Percentiles rank a stretch among this genome's conserved stretches.
Evolutionary conservation across 495 filamentous ascomycete genomes (phyloP).

Genomic region (Talaromyces ruber): DNA sequence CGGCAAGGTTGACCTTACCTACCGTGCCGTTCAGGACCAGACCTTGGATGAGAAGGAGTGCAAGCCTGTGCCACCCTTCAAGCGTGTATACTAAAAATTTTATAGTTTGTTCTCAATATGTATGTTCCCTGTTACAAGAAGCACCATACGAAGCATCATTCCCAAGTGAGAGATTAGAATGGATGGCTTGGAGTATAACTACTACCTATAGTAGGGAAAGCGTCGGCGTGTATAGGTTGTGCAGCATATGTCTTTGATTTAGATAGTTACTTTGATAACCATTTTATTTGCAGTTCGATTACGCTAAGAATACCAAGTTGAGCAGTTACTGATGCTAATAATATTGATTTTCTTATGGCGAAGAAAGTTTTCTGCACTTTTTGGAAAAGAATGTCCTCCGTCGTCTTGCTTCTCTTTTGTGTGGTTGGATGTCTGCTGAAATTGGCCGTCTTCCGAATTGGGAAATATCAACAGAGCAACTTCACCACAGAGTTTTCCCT

Average conservation of each 20-base stretch:
- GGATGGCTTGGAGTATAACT: neutral
- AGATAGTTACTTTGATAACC: neutral
- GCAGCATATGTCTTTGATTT: neutral
- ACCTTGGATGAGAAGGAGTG: slow-evolving; percentile 88
- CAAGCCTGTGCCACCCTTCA: slow-evolving; percentile 79
- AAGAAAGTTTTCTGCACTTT: neutral
- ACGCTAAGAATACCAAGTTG: neutral
- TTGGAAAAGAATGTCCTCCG: neutral
- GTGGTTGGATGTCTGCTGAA: neutral
- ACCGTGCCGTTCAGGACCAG: slow-evolving; percentile 65
- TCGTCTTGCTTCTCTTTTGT: neutral
- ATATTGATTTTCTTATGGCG: too few relatives aligned
- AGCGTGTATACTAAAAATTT: slow-evolving; percentile 62
- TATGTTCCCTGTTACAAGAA: neutral
- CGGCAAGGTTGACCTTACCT: slow-evolving; percentile 66
- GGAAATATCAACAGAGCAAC: neutral
- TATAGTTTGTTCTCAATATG: neutral
- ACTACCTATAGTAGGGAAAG: neutral
- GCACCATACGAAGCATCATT: too few relatives aligned
- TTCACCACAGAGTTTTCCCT: neutral
- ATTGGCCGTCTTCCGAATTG: neutral
- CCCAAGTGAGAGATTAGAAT: too few relatives aligned
- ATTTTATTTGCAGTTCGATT: neutral
- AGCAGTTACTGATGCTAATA: neutral
- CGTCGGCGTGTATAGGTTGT: neutral